Evolutionary conservation across 2,329 filamentous ascomycete species (phyloP).

Genomic region (Beauveria rudraprayagi): DNA sequence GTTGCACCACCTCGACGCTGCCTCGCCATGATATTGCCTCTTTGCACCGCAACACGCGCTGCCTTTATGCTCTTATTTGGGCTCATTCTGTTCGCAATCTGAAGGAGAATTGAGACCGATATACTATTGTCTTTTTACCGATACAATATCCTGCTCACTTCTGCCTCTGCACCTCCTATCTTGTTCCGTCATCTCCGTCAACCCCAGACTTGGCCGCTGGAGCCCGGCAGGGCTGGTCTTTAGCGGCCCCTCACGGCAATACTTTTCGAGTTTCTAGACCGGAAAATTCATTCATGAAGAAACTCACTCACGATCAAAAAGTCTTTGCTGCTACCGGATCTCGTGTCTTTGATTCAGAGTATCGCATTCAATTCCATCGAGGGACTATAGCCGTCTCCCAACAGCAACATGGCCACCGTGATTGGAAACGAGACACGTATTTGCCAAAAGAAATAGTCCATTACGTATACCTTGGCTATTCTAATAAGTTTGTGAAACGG

Average conservation of each 20-base stretch:
- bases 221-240: background rate
- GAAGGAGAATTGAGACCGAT: conserved; percentile 24
- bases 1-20: conserved; percentile 2
- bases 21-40: background rate
- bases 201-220: background rate
- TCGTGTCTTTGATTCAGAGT: too few relatives aligned
- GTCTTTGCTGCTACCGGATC: too few relatives aligned
- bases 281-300: background rate
- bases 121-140: background rate
- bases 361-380: too few relatives aligned
- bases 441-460: too few relatives aligned
- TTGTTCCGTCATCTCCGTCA: background rate
- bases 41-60: background rate
- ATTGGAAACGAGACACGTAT: too few relatives aligned
- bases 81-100: conserved; percentile 52
- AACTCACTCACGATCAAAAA: background rate
- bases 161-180: background rate
- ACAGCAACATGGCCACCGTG: too few relatives aligned
- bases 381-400: too few relatives aligned
- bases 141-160: background rate
- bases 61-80: conserved; percentile 49
- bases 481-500: too few relatives aligned
- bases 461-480: too few relatives aligned
- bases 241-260: background rate
- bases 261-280: background rate